Base-by-base conservation (phyloP, 345 rosid genomes). In the Aquilaria yunnanensis region DNA sequence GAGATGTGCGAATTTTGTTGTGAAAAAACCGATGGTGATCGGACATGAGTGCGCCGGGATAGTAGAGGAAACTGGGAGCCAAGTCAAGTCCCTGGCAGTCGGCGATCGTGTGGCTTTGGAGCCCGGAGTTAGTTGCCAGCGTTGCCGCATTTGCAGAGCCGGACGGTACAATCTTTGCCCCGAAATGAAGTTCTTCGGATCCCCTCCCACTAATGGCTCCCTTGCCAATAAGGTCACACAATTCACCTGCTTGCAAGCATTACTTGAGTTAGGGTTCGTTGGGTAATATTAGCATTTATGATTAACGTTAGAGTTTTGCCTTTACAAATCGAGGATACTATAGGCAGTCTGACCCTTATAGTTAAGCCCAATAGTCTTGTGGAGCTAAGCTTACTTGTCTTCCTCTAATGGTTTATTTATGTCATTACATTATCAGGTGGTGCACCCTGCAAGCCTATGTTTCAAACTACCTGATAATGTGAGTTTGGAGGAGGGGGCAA, bases 21-120 rank as follows among this genome's bases (percentile, higher is more conserved):
- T 87, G 61, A 84, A 84, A 74, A 77, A 84, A 67, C 90, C 93
- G 4, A 84, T 87, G 93, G 86, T 84, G 5, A 75, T 87, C 29
- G 88, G 89, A 23, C 93, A 82, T 23, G 90, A 87, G 75, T 87
- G 81, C 69, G 93, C 93, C 55, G 88, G 90, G 63, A 68, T 84
- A 70, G 60, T 84, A 48, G 86, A 84, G 71, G 82, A 84, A 72
- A 70, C 80, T 12, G 90, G 88, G 52, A 75, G 79, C 2, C 78
- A 80, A 60, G 86, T 87, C 33, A 80, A 69, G 67, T 63, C 72
- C 60, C 70, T 87, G 14, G 78, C 54, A 4, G 77, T 68, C 0
- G 90, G 90, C 0, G 86, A 87, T 60, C 79, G 81, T 0, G 86
- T 84, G 37, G 94, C 88, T 0, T 47, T 87, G 51, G 94, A 87